A percentile compares a stretch with the other conserved stretches of the same genome.
Conservation (phyloP, 768 basidiomycete species). For the Daedaleopsis sinensis region DNA sequence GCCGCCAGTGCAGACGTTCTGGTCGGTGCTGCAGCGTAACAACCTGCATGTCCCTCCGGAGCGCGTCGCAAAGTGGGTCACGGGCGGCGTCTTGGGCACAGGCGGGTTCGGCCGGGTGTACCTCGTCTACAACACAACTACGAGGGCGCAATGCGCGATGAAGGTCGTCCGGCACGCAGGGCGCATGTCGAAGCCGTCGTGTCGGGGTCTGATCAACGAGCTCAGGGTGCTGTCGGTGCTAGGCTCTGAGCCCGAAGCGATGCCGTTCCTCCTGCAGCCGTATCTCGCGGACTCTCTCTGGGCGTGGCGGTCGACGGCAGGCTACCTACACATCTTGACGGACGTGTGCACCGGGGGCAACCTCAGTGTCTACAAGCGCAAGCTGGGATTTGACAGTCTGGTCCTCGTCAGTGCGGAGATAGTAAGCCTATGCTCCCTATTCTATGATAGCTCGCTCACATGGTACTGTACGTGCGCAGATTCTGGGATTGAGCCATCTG, state of each 20-base stretch:
- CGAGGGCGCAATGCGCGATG: conserved; percentile 17
- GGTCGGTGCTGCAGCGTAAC: conserved; percentile 11
- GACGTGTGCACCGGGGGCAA: conserved; percentile 25
- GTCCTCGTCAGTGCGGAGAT: conserved; percentile 27
- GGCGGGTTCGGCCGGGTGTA: conserved; percentile 26
- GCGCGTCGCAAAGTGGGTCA: conserved; percentile 3
- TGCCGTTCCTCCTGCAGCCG: conserved; percentile 23
- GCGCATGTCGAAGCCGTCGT: conserved; percentile 7
- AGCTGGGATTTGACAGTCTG: conserved; percentile 1
- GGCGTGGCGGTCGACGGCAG: conserved; percentile 9
- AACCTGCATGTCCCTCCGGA: neutral
- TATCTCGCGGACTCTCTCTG: conserved; percentile 1
- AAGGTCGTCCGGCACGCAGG: conserved; percentile 23
- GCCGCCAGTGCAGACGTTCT: neutral
- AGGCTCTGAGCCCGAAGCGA: neutral
- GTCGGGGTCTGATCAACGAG: conserved; percentile 24
- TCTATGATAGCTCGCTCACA: neutral
- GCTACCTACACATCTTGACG: conserved; percentile 25
- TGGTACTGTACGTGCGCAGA: conserved; percentile 10
- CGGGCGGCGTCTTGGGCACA: conserved; percentile 16
- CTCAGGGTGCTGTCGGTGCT: conserved; percentile 21
- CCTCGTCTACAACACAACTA: conserved; percentile 15
- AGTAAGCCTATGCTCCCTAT: conserved; percentile 8
- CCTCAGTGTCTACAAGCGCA: conserved; percentile 12
- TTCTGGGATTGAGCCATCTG: conserved; percentile 38